Base-by-base conservation (phyloP, 2,329 filamentous ascomycete species). In the Cladosporium cucumerinum region DNA sequence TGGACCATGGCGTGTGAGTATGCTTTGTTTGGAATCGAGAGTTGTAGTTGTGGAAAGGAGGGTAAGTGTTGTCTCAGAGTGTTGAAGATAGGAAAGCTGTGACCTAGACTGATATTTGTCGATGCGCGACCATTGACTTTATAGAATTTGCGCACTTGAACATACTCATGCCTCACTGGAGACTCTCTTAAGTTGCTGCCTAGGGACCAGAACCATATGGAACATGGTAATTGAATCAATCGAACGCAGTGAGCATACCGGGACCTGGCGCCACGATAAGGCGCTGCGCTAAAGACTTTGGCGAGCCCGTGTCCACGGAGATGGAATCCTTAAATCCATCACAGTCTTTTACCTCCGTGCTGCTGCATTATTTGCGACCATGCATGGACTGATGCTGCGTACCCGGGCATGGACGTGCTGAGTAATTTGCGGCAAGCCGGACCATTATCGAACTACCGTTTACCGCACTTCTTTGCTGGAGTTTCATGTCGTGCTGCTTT, bases 1-100 rank as follows among this genome's bases (percentile, higher is more conserved):
- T 80, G 79, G 2, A 70, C 68, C 69, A 72, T 72, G 30, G 54
- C 18, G 25, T 4, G 3, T 28, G 12, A n/a, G 49, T 30, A n/a
- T n/a, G 14, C 21, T 26, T 23, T 52, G 23, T 18, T 11, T 18
- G 12, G 16, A 11, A 12, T 1, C 10, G 39, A 46, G n/a, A 21
- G 16, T 11, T 23, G 39, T 21, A 11, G 39, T 52, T 26, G 7
- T 52, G 14, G 2, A 52, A 10, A 28, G 6, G 25, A 52, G 4
- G 23, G 12, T 10, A 5, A 30, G 23, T 43, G 18, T 43, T n/a
- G 36, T n/a, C 7, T 7, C 21, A 8, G 7, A 46, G 39, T 46
- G n/a, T 46, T 46, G n/a, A n/a, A 46, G n/a, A 11, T 21, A 8
- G 7, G 7, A 5, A 46, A 21, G n/a, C 39, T 46, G 39, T 46